Conservation (phyloP, 2,329 filamentous ascomycete species). For the Cryphonectria japonica region DNA sequence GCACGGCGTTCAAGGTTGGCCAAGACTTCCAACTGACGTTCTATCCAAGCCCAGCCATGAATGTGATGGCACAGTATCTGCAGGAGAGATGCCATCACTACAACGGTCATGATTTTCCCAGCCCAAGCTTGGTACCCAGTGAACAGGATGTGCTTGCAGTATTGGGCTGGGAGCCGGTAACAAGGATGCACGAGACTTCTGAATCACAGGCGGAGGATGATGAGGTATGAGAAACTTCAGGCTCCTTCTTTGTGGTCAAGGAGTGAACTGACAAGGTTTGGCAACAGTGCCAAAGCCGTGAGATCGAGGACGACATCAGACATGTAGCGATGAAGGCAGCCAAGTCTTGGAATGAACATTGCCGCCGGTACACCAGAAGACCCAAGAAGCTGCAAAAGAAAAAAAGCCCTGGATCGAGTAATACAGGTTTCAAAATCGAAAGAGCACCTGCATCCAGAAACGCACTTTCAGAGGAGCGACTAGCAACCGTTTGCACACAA, state of each 20-base stretch:
- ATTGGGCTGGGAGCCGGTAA: conserved; percentile 23
- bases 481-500: neutral
- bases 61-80: conserved; percentile 14
- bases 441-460: too few species aligned
- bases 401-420: neutral
- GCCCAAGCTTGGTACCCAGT: conserved; percentile 6
- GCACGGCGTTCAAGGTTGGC: neutral
- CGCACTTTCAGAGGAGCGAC: too few species aligned
- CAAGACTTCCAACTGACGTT: conserved; percentile 25
- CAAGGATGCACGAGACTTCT: neutral
- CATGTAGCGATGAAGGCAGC: conserved; percentile 14
- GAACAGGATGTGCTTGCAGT: conserved; percentile 14
- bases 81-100: conserved; percentile 18
- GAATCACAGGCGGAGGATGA: conserved; percentile 21
- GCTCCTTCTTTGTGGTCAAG: neutral
- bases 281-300: conserved; percentile 19
- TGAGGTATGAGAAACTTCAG: neutral
- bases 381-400: neutral
- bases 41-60: conserved; percentile 26
- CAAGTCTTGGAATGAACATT: conserved; percentile 22
- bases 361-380: conserved; percentile 17
- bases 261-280: neutral
- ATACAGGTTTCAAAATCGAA: neutral
- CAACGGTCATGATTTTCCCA: conserved; percentile 15
- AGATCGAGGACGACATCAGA: conserved; percentile 16